Evolutionary conservation across 75 land plant species (phyloP).

Genomic region (Ceratopteris richardii): DNA sequence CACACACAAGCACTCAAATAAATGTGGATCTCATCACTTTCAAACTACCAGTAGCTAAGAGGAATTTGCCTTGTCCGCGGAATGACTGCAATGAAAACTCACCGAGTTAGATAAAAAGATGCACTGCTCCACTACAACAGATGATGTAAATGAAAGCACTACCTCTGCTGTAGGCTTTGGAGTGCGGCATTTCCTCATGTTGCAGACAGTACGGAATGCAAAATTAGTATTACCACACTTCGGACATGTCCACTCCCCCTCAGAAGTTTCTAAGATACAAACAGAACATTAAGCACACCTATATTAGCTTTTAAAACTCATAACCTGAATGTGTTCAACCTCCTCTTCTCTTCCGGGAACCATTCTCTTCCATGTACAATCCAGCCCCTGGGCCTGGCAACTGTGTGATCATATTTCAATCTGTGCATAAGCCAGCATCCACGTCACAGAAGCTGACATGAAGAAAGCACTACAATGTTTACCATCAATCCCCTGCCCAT

Average conservation of each 20-base stretch:
- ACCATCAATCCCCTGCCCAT: constrained; percentile 43
- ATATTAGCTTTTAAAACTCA: not conserved
- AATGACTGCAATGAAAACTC: not conserved
- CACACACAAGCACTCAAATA: not conserved
- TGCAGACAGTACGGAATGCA: constrained; percentile 85
- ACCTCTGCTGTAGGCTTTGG: constrained; percentile 51
- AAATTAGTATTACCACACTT: constrained; percentile 96
- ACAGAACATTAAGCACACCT: not conserved
- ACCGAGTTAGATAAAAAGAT: not conserved
- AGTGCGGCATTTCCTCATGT: constrained; percentile 94
- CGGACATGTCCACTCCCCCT: constrained; percentile 95
- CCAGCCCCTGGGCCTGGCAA: constrained; percentile 44
- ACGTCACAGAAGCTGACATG: too few relatives aligned
- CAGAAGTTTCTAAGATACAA: constrained; percentile 53
- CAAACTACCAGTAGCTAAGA: not conserved
- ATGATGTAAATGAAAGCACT: too few relatives aligned
- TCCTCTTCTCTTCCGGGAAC: constrained; percentile 56
- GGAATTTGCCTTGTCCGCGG: not conserved
- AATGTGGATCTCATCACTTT: not conserved
- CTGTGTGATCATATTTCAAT: not conserved
- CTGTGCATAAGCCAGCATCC: too few relatives aligned
- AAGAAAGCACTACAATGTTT: too few relatives aligned
- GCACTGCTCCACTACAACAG: not conserved
- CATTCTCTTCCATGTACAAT: constrained; percentile 51
- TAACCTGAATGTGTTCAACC: constrained; percentile 14